Evolutionary conservation across 371 early-diverging fungal species (phyloP), one percentile per base, ranked within the genome.

Genomic region (Phascolomyces articulosus): DNA sequence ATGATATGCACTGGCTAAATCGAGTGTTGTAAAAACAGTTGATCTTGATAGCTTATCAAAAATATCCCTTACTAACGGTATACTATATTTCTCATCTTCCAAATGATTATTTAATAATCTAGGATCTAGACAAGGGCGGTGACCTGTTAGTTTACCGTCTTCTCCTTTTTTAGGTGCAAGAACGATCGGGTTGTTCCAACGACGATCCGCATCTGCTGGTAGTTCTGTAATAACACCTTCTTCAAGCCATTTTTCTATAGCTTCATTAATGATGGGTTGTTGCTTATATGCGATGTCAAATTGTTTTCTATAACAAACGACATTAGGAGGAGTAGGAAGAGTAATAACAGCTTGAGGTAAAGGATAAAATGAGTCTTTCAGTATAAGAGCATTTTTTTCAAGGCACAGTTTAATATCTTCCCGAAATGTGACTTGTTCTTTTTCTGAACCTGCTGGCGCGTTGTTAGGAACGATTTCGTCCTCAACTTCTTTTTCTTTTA

Each of bases 1-100:
- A 57, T 74, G 66, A 57, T 62, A 71, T 26, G 73, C 68, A 13
- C 62, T 65, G 4, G 55, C 34, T 0, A 72, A 49, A 53, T 77
- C 74, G 0, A 74, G 18, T 0, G 66, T 68, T 0, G 70, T 58
- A 31, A 60, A 74, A 0, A 68, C 38, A 1, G 62, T 51, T 4
- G 40, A 1, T 3, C 55, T 40, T 18, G n/a, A 4, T 0, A 64
- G 24, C 16, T 26, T 3, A 15, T 49, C 28, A 20, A 57, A 64
- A 7, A 64, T 49, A 9, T 64, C 34, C 7, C n/a, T 24, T 4
- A 64, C 47, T 20, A 64, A 34, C 28, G 57, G 58, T 9, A 64
- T n/a, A 31, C 48, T 48, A 20, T 57, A 64, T 7, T 28, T 29
- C 15, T 64, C 64, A 44, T 49, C 58, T n/a, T 20, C 11, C 9